Evolutionary conservation across 768 basidiomycete species (phyloP).

Genomic region (Phylloporus arenicola): DNA sequence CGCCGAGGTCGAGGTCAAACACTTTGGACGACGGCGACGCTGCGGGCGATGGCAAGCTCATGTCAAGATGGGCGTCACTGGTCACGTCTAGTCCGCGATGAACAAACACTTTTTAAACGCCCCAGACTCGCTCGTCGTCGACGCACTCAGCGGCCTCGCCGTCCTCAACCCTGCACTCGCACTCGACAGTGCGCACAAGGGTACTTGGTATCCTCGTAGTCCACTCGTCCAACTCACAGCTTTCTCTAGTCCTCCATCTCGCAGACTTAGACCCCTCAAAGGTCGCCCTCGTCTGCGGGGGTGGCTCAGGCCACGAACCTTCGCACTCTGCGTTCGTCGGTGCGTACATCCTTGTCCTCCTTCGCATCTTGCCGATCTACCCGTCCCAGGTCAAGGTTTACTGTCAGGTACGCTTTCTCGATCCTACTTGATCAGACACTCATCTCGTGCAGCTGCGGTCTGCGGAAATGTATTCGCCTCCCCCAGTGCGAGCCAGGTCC

Average conservation of each 20-base stretch:
- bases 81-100: not conserved
- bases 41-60: constrained; percentile 43
- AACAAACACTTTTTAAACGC: constrained; percentile 77
- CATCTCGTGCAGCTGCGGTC: constrained; percentile 54
- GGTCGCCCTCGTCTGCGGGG: constrained; percentile 78
- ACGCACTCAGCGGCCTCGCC: constrained; percentile 72
- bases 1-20: constrained; percentile 31
- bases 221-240: not conserved
- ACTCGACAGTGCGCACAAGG: constrained; percentile 67
- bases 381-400: constrained; percentile 60
- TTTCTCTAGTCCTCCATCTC: constrained; percentile 53
- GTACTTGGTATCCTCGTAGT: constrained; percentile 30
- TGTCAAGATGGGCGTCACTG: constrained; percentile 1
- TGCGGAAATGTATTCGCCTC: constrained; percentile 89
- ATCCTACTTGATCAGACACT: not conserved
- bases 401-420: constrained; percentile 48
- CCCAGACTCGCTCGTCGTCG: constrained; percentile 64
- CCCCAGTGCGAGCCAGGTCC: constrained; percentile 81
- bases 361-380: not conserved
- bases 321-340: constrained; percentile 89
- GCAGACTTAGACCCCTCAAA: constrained; percentile 52
- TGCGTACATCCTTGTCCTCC: constrained; percentile 25
- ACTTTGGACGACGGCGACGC: constrained; percentile 41
- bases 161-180: constrained; percentile 65
- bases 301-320: constrained; percentile 89